phyloP scores from a whole-genome alignment of 2,329 filamentous ascomycete genomes.

The Colletotrichum horii region DNA sequence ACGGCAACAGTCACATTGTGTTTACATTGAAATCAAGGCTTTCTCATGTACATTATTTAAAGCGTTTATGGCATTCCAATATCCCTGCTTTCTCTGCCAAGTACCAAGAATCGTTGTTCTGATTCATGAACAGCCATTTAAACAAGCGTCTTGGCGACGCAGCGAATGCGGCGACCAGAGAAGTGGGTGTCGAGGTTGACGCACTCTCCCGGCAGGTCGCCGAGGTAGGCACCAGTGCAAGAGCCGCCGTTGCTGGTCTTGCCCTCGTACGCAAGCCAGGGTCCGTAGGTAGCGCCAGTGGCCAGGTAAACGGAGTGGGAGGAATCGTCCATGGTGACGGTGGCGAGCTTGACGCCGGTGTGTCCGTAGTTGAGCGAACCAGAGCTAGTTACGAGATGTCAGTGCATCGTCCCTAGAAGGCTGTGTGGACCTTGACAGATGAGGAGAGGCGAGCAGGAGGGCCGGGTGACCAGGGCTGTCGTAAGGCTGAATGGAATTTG shows the following conservation, averaged over 20 bases:
- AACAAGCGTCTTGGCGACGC: not conserved
- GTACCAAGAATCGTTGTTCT: too few relatives aligned
- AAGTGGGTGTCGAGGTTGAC: not conserved
- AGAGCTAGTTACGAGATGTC: not conserved
- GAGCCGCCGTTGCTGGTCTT: not conserved
- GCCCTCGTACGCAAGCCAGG: not conserved
- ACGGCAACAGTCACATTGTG: not conserved
- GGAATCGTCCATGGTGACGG: not conserved
- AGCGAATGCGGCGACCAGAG: not conserved
- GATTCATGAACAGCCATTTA: not conserved
- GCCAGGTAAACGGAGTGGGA: not conserved
- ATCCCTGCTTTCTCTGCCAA: not conserved
- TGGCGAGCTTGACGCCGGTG: not conserved
- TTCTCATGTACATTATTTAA: not conserved
- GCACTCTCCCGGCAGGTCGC: not conserved
- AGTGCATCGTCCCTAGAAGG: not conserved
- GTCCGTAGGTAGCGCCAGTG: not conserved
- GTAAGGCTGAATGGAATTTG: not conserved
- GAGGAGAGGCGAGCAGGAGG: not conserved
- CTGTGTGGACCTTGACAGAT: not conserved
- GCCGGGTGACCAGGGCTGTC: not conserved
- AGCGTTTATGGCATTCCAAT: not conserved
- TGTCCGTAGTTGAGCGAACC: not conserved
- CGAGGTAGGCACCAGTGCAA: not conserved
- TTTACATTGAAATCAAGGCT: not conserved